Evolutionary conservation across 371 early-diverging fungal genomes (phyloP).

Genomic region (Blastocladiella emersonii): DNA sequence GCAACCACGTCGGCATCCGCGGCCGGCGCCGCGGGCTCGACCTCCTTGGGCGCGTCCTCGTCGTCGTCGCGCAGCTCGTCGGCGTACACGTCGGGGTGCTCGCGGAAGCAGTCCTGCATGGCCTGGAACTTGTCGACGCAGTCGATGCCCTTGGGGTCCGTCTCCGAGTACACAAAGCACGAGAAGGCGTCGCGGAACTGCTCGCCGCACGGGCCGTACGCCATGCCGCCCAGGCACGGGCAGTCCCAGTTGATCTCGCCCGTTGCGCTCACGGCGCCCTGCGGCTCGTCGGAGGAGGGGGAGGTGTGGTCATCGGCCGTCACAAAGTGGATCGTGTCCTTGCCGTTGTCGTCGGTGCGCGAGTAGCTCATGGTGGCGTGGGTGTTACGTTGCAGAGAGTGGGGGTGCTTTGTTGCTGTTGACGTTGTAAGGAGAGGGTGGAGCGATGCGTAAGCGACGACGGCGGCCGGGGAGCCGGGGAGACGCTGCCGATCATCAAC

Average conservation of each 20-base stretch:
- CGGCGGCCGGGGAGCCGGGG: too few relatives aligned
- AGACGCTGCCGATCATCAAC: too few relatives aligned
- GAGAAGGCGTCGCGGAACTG: conserved; percentile 92
- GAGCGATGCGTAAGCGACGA: too few relatives aligned
- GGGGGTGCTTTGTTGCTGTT: too few relatives aligned
- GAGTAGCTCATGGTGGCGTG: conserved; percentile 1
- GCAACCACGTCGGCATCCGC: too few relatives aligned
- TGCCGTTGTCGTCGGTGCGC: conserved; percentile 2
- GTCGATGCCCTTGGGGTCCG: conserved; percentile 76
- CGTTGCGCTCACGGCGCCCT: conserved; percentile 20
- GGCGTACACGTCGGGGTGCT: conserved; percentile 62
- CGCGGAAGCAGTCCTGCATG: conserved; percentile 77
- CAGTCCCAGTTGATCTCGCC: conserved; percentile 99
- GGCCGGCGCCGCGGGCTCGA: too few relatives aligned
- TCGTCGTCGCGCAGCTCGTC: conserved; percentile 29
- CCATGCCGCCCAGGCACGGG: conserved; percentile 93
- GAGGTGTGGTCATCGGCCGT: neutral
- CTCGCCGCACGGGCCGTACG: conserved; percentile 86
- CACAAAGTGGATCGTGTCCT: conserved; percentile 3
- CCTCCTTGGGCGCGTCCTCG: conserved; percentile 14
- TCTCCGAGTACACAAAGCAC: conserved; percentile 83
- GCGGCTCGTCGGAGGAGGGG: neutral
- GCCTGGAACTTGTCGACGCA: conserved; percentile 65
- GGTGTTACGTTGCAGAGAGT: too few relatives aligned
- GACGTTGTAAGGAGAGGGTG: too few relatives aligned